Conservation (phyloP, 495 filamentous ascomycete species). For the Podospora pseudocomata region DNA sequence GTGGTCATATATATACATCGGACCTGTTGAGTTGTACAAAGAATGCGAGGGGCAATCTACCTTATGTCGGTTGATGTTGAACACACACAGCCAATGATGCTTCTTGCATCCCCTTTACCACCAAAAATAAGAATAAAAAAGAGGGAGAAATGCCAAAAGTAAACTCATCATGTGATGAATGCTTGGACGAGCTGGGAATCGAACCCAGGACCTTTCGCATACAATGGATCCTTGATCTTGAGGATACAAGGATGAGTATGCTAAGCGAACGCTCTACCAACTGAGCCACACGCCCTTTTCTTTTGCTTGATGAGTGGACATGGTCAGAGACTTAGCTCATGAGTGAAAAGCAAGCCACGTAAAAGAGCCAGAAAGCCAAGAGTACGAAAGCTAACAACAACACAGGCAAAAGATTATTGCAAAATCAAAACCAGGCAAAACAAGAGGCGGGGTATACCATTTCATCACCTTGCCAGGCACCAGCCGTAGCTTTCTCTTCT, state of each 20-base stretch:
- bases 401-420: not conserved
- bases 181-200: conserved; percentile 9
- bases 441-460: not conserved
- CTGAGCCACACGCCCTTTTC: conserved; percentile 5
- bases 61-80: not conserved
- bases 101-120: not conserved
- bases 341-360: not conserved
- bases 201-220: conserved; percentile 13
- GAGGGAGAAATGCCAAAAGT: not conserved
- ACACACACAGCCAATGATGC: not conserved
- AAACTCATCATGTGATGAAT: not conserved
- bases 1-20: not conserved
- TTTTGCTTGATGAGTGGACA: not conserved
- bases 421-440: not conserved
- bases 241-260: conserved; percentile 1
- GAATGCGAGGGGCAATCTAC: not conserved
- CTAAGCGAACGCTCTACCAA: conserved; percentile 8
- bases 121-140: too few relatives aligned
- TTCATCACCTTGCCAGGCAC: not conserved
- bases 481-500: not conserved
- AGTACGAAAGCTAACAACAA: not conserved
- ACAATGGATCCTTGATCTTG: not conserved
- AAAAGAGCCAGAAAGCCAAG: not conserved
- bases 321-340: not conserved
- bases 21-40: not conserved